Base-by-base conservation (phyloP, 202 grass and related monocot genomes). In the Setaria viridis region DNA sequence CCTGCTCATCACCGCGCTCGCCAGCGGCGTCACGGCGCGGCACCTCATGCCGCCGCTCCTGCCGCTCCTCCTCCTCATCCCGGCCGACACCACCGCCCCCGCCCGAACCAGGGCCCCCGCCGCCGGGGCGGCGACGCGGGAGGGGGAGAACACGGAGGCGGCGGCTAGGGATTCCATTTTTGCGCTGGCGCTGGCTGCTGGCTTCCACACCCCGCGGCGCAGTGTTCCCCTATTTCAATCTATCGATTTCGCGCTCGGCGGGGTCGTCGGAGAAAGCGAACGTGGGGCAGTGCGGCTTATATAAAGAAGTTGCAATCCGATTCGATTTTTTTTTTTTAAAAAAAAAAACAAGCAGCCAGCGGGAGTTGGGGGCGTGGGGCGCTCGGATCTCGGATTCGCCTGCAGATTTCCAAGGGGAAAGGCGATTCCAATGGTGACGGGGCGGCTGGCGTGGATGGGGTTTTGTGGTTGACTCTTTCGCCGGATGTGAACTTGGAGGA, bases 81-180 rank as follows among this genome's bases (percentile, higher is more conserved):
- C 42, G 79, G 76, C 56, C 13, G 68, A 7, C 37, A 39, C 68
- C 34, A 46, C 76, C 45, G 69, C 81, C 34, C 67, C 64, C 29
- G 84, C 53, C 55, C 74, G 53, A 33, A 62, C 79, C 51, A 55
- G 77, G 46, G 75, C 80, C 21, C 35, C 60, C 47, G 65, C 69
- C 56, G 65, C 37, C 19, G 58, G 69, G 45, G 81, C 76, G 76
- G 70, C 76, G 76, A 58, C 70, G 76, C 47, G 85, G 15, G 89
- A 80, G 14, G 89, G 76, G 9, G 80, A 69, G 81, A 91, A 91
- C 56, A 81, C 39, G 62, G 89, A 47, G 29, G 80, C 33, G 85
- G 80, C 80, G 45, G 81, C 81, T 62, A 91, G 55, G 76, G 85
- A 87, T 64, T 87, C 89, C 89, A 91, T 91, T 54, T 41, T 6